Evolutionary conservation across 1,284 basidiomycete genomes (phyloP), one percentile per base, ranked within the genome.

Genomic region (Ganoderma sp.): DNA sequence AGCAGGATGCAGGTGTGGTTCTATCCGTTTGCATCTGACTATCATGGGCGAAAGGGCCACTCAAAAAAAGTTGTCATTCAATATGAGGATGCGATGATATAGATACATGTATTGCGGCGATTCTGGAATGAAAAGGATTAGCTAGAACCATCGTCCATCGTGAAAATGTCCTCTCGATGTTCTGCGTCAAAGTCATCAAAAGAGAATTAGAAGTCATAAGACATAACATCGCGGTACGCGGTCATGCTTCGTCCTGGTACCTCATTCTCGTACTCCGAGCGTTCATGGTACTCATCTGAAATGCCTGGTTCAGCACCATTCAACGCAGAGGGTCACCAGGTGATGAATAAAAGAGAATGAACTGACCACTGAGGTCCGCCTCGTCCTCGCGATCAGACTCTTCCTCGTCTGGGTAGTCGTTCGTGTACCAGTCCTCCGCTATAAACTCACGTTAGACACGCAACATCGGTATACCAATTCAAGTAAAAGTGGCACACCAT

Each of bases 341-440:
- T 5, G 37, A 39, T 15, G 8, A 12, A 56, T 28, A 0, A 39
- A 42, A 37, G 39, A 9, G 17, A 28, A 28, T 2, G 10, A 34
- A 71, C 68, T 37, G 68, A 85, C 83, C 84, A 74, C 83, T 84
- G 41, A 78, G 78, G 63, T 83, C 84, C 42, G 75, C 78, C 22
- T 78, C 77, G 12, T 75, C 74, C 1, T 81, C 78, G 28, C 78
- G 75, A 7, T 78, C 77, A 1, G 82, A 79, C 45, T 85, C 83
- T 64, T 91, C 90, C 66, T 89, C 90, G 15, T 93, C 91, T 0
- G 91, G 91, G 74, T 93, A 93, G 73, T 93, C 91, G 69, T 93
- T 93, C 73, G 86, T 91, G 78, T 92, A 93, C 75, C 88, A 93
- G 71, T 92, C 91, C 77, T 93, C 91, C 17, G 88, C 91, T 93